A percentile compares a stretch with the other conserved stretches of the same genome.
phyloP scores from a whole-genome alignment of 352 stramenopile genomes.

The Phytophthora brassicae region DNA sequence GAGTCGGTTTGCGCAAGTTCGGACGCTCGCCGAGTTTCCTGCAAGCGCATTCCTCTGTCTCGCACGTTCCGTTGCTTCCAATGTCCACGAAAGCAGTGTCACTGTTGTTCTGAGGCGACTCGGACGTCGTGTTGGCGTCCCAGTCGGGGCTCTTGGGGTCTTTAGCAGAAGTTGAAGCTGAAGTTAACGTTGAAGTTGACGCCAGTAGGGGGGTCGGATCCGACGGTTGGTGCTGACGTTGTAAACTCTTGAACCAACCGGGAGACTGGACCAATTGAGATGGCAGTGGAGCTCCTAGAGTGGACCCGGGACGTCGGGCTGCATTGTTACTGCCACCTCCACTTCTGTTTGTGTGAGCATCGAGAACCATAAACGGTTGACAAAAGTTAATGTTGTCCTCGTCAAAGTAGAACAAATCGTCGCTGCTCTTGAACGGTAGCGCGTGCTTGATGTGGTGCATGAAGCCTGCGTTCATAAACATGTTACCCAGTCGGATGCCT shows the following conservation, averaged over 20 bases:
- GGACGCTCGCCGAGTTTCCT: conserved; percentile 35
- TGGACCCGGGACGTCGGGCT: conserved; percentile 23
- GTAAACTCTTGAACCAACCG: conserved; percentile 33
- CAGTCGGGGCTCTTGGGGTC: conserved; percentile 10
- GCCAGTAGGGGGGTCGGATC: conserved; percentile 13
- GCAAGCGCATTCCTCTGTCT: conserved; percentile 32
- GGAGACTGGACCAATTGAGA: conserved; percentile 38
- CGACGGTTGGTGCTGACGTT: conserved; percentile 26
- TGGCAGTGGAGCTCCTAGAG: conserved; percentile 24
- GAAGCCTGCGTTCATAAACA: conserved; percentile 58
- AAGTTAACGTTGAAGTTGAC: conserved; percentile 13
- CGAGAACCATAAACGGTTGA: conserved; percentile 40
- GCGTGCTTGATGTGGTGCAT: conserved; percentile 58
- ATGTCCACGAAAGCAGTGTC: conserved; percentile 22
- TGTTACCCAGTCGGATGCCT: conserved; percentile 50
- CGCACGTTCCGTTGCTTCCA: conserved; percentile 23
- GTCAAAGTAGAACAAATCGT: conserved; percentile 55
- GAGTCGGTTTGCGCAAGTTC: conserved; percentile 24
- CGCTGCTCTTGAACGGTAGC: conserved; percentile 38
- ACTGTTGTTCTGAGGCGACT: conserved; percentile 21
- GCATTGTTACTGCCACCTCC: conserved; percentile 5
- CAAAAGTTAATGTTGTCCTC: conserved; percentile 38
- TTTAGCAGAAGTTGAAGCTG: conserved; percentile 10
- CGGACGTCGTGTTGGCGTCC: conserved; percentile 13
- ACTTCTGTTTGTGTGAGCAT: conserved; percentile 22